Percentiles rank a stretch among this genome's conserved stretches.
Evolutionary conservation across 2,329 filamentous ascomycete genomes (phyloP).

Genomic region (Aspergillus fischeri): DNA sequence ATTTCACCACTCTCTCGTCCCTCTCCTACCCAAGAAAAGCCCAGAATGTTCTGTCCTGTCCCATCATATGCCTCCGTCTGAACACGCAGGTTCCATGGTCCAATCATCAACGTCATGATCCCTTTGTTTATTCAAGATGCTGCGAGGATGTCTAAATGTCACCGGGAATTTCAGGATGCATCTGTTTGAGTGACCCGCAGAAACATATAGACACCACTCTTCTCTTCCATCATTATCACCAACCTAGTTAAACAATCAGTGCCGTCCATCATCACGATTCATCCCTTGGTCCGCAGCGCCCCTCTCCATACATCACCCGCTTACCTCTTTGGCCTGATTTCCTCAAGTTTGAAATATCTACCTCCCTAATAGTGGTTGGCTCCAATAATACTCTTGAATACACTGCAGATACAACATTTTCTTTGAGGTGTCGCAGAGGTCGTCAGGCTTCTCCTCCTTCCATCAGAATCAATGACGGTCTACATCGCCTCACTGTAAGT

Average conservation of each 20-base stretch:
- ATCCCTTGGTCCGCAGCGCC: not conserved
- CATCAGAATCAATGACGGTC: conserved; percentile 25
- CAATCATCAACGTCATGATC: conserved; percentile 14
- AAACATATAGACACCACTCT: conserved; percentile 7
- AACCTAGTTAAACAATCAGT: not conserved
- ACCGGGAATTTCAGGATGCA: conserved; percentile 11
- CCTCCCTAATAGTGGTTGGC: not conserved
- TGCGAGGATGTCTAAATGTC: conserved; percentile 11
- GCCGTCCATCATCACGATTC: not conserved
- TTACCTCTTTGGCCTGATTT: not conserved
- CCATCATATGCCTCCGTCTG: conserved; percentile 5
- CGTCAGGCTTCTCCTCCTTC: not conserved
- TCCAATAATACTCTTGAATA: not conserved
- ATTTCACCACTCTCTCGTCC: not conserved
- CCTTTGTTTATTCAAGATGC: conserved; percentile 8
- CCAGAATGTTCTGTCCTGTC: conserved; percentile 15
- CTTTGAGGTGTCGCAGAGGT: not conserved
- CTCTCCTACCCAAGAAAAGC: conserved; percentile 6
- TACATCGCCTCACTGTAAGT: conserved; percentile 35
- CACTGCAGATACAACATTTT: not conserved
- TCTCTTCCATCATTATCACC: conserved; percentile 3
- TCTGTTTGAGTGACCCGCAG: conserved; percentile 4
- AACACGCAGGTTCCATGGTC: conserved; percentile 7
- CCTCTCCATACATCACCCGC: not conserved
- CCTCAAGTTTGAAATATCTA: not conserved